phyloP scores from a whole-genome alignment of 2,329 filamentous ascomycete species.

The Ophiostoma piceae region DNA sequence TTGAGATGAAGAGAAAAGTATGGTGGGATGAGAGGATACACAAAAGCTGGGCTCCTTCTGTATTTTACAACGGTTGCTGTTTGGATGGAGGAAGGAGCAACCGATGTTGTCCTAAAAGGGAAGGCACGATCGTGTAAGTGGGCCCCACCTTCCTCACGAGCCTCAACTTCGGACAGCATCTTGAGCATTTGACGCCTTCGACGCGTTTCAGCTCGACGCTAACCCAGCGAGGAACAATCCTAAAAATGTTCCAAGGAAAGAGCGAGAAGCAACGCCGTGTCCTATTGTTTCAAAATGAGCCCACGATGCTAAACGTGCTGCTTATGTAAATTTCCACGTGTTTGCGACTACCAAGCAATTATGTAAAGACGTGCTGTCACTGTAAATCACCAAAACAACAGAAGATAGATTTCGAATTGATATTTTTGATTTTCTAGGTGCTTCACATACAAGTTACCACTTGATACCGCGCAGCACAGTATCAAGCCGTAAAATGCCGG shows the following conservation, averaged over 20 bases:
- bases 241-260: neutral
- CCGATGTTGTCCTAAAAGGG: neutral
- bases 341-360: too few relatives aligned
- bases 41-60: neutral
- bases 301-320: too few relatives aligned
- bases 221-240: neutral
- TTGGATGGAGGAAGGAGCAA: neutral
- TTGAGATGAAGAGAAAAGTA: neutral
- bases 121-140: conserved; percentile 7
- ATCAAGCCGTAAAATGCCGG: neutral
- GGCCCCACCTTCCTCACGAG: conserved; percentile 10
- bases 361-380: too few relatives aligned
- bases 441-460: neutral
- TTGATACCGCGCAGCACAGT: neutral
- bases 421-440: neutral
- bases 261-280: neutral
- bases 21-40: neutral
- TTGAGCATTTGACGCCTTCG: neutral
- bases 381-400: neutral
- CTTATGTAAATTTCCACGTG: too few relatives aligned
- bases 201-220: neutral
- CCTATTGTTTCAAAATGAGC: too few relatives aligned
- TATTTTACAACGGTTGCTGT: neutral
- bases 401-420: neutral
- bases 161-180: neutral